These are phyloP conservation scores for Metarhizium brunneum DNA, from an alignment of 2,329 filamentous ascomycete species.

Conservation along the genomic window DNA sequence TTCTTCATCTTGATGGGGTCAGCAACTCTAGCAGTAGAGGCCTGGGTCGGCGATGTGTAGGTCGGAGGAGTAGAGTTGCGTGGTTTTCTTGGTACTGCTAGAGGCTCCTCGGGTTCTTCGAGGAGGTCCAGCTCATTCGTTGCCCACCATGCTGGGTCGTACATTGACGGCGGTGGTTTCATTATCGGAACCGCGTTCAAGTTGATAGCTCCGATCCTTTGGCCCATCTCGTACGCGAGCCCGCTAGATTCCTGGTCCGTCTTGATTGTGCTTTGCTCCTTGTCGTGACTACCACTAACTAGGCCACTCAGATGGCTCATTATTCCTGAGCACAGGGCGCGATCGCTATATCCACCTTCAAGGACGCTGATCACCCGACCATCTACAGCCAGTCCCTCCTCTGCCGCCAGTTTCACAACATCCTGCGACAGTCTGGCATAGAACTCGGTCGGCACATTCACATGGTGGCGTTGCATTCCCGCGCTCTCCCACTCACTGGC, in stretches of 20 bases:
- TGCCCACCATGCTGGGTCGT: constrained; percentile 68
- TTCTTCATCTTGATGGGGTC: constrained; percentile 57
- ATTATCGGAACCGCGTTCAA: constrained; percentile 16
- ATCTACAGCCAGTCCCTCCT: constrained; percentile 67
- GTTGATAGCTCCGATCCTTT: constrained; percentile 34
- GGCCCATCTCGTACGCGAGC: constrained; percentile 49
- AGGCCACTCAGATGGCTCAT: constrained; percentile 85
- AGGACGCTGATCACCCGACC: constrained; percentile 87
- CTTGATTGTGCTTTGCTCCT: constrained; percentile 25
- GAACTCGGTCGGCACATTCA: constrained; percentile 94
- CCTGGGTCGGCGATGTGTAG: constrained; percentile 80
- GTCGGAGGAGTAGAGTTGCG: constrained; percentile 54
- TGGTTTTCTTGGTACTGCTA: constrained; percentile 41
- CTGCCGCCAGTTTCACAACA: constrained; percentile 70
- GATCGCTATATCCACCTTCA: constrained; percentile 92
- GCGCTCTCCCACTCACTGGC: constrained; percentile 88
- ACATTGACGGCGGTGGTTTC: constrained; percentile 24
- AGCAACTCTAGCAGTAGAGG: constrained; percentile 73
- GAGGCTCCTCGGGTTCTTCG: constrained; percentile 47
- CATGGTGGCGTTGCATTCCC: constrained; percentile 91
- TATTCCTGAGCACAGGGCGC: constrained; percentile 79
- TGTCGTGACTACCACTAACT: constrained; percentile 43
- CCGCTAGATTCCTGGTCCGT: constrained; percentile 25
- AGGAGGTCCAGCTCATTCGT: constrained; percentile 56
- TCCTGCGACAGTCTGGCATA: constrained; percentile 87